phyloP scores from a whole-genome alignment of 2,329 filamentous ascomycete species.

The Aspergillus glaucus region DNA sequence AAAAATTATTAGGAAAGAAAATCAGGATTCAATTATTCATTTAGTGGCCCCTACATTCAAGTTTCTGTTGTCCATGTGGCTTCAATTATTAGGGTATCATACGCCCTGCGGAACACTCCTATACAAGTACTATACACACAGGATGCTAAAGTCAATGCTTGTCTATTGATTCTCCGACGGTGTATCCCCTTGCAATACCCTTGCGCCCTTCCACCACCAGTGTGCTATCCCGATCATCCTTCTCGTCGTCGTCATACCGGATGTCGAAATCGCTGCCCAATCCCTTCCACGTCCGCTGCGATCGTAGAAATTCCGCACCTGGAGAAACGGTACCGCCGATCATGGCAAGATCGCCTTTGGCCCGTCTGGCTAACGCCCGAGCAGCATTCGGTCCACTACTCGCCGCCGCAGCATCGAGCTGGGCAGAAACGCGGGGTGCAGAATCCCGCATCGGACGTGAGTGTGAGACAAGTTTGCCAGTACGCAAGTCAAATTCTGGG shows the following conservation, averaged over 20 bases:
- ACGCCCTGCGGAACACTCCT: too few relatives aligned
- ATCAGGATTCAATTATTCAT: too few relatives aligned
- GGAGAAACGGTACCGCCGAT: conserved; percentile 86
- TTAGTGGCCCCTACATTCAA: too few relatives aligned
- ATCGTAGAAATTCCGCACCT: conserved; percentile 78
- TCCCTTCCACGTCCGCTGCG: conserved; percentile 83
- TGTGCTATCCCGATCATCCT: conserved; percentile 44
- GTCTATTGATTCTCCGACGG: conserved; percentile 55
- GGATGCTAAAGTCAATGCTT: conserved; percentile 21
- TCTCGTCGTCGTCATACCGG: conserved; percentile 53
- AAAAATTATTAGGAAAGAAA: too few relatives aligned
- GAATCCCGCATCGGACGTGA: conserved; percentile 48
- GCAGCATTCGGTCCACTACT: conserved; percentile 22
- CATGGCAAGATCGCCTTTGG: conserved; percentile 66
- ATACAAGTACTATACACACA: too few relatives aligned
- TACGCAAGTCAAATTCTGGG: conserved; percentile 87
- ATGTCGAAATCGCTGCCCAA: conserved; percentile 77
- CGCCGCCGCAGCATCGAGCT: conserved; percentile 17
- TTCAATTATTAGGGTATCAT: too few relatives aligned
- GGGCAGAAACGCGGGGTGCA: conserved; percentile 24
- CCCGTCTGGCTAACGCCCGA: conserved; percentile 56
- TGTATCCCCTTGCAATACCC: conserved; percentile 85
- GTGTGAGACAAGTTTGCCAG: conserved; percentile 73
- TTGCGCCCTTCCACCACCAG: conserved; percentile 77
- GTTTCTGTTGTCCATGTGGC: too few relatives aligned